phyloP scores from a whole-genome alignment of 1,284 basidiomycete species.

The Neotropicomus parvogracilis region DNA sequence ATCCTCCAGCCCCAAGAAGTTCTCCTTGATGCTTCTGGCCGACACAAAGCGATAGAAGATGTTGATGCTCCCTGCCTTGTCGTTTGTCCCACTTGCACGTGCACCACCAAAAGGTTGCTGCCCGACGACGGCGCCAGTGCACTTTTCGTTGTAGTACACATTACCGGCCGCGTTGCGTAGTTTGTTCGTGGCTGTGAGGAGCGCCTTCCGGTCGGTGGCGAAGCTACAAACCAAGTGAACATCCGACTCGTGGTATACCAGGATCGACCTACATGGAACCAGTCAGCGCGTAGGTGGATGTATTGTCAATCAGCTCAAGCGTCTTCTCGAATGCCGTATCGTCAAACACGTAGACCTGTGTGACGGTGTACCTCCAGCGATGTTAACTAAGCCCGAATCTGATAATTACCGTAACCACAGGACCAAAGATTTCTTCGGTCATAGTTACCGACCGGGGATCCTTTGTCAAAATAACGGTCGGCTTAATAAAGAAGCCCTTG shows the following conservation, averaged over 20 bases:
- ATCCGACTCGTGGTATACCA: neutral
- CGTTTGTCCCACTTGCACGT: slow-evolving; percentile 93
- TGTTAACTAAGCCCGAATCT: neutral
- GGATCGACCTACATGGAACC: slow-evolving; percentile 70
- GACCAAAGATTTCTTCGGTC: slow-evolving; percentile 96
- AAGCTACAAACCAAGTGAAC: slow-evolving; percentile 52
- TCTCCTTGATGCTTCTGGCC: slow-evolving; percentile 94
- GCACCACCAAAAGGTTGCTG: slow-evolving; percentile 98
- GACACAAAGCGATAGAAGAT: slow-evolving; percentile 91
- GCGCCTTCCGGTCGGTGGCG: slow-evolving; percentile 71
- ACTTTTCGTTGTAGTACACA: slow-evolving; percentile 95
- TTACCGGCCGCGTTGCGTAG: slow-evolving; percentile 87
- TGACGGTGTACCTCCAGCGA: slow-evolving; percentile 8
- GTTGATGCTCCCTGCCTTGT: slow-evolving; percentile 91
- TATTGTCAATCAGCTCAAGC: slow-evolving; percentile 82
- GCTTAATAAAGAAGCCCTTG: slow-evolving; percentile 91
- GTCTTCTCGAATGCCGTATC: slow-evolving; percentile 84
- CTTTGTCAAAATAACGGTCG: slow-evolving; percentile 92
- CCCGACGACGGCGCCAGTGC: slow-evolving; percentile 92
- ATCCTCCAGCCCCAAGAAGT: slow-evolving; percentile 77
- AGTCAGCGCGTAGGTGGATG: slow-evolving; percentile 88
- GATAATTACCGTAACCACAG: slow-evolving; percentile 79
- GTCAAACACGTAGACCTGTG: slow-evolving; percentile 78
- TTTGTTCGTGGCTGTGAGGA: slow-evolving; percentile 71
- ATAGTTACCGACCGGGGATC: slow-evolving; percentile 91